phyloP scores from a whole-genome alignment of 495 filamentous ascomycete species.

The Neurospora sp. region DNA sequence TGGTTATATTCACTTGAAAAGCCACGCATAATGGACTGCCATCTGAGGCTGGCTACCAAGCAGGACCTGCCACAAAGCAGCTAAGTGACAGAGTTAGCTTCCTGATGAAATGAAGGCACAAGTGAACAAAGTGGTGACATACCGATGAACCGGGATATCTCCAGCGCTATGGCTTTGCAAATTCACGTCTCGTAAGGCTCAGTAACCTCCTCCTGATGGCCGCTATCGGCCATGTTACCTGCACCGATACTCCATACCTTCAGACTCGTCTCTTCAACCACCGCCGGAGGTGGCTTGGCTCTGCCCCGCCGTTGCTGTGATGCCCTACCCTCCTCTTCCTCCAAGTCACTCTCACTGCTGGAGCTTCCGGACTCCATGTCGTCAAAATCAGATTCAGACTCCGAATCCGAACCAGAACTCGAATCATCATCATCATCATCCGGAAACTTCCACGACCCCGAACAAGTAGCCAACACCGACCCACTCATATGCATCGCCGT shows the following conservation, averaged over 20 bases:
- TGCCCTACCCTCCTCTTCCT: not conserved
- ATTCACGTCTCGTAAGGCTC: not conserved
- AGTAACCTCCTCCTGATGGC: not conserved
- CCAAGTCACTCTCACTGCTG: conserved; percentile 3
- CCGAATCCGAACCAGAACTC: not conserved
- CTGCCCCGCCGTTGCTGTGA: conserved; percentile 3
- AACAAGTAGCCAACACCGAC: conserved; percentile 63
- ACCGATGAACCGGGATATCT: not conserved
- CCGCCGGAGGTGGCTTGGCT: not conserved
- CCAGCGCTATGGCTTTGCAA: not conserved
- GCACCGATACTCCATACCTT: conserved; percentile 50
- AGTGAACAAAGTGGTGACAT: not conserved
- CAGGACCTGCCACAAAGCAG: not conserved
- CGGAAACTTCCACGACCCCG: conserved; percentile 43
- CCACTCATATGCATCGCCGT: conserved; percentile 57
- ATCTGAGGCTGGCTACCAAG: not conserved
- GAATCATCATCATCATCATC: conserved; percentile 10
- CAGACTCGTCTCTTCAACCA: conserved; percentile 49
- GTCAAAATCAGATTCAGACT: conserved; percentile 3
- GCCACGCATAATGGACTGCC: not conserved
- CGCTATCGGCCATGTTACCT: not conserved
- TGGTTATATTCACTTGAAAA: not conserved
- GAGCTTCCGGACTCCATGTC: conserved; percentile 1
- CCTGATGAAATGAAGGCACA: not conserved
- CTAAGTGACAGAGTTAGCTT: not conserved